These are phyloP conservation scores for Gelatoporia subvermispora DNA, from an alignment of 768 basidiomycete species.

Conservation along the genomic window DNA sequence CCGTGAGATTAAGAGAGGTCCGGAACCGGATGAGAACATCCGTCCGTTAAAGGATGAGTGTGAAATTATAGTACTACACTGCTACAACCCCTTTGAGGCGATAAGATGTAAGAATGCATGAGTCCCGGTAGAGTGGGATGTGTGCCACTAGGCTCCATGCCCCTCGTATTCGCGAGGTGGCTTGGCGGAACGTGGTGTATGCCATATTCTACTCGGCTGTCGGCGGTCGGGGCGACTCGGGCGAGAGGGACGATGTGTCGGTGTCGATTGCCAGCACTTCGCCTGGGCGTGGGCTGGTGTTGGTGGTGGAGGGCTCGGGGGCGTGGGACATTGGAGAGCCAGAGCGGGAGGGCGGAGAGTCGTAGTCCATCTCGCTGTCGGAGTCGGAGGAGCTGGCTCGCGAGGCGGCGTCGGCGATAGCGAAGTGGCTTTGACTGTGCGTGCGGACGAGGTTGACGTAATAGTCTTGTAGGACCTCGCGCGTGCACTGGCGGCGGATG, in stretches of 20 bases:
- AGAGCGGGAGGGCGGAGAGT: slow-evolving; percentile 41
- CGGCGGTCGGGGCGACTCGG: slow-evolving; percentile 48
- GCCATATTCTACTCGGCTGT: slow-evolving; percentile 85
- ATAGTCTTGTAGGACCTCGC: slow-evolving; percentile 88
- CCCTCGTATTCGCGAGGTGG: not conserved
- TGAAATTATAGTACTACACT: no score
- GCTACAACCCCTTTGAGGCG: no score
- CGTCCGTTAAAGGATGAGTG: no score
- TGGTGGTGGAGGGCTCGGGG: slow-evolving; percentile 24
- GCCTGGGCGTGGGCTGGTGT: slow-evolving; percentile 17
- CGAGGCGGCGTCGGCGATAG: slow-evolving; percentile 41
- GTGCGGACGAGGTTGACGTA: slow-evolving; percentile 91
- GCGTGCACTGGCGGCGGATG: slow-evolving; percentile 74
- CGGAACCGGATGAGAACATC: no score
- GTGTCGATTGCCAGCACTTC: slow-evolving; percentile 34
- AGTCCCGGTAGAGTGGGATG: no score
- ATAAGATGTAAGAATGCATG: no score
- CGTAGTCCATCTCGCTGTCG: slow-evolving; percentile 52
- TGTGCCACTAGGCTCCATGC: no score
- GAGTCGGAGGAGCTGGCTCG: slow-evolving; percentile 26
- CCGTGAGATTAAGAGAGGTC: no score
- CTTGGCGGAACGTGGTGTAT: slow-evolving; percentile 52
- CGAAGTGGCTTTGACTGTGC: slow-evolving; percentile 59
- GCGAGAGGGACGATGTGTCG: slow-evolving; percentile 33
- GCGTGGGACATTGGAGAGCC: slow-evolving; percentile 41